Percentiles rank a stretch among this genome's conserved stretches.
phyloP scores from a whole-genome alignment of 805 yeast genomes.

The Yarrowia keelungensis region DNA sequence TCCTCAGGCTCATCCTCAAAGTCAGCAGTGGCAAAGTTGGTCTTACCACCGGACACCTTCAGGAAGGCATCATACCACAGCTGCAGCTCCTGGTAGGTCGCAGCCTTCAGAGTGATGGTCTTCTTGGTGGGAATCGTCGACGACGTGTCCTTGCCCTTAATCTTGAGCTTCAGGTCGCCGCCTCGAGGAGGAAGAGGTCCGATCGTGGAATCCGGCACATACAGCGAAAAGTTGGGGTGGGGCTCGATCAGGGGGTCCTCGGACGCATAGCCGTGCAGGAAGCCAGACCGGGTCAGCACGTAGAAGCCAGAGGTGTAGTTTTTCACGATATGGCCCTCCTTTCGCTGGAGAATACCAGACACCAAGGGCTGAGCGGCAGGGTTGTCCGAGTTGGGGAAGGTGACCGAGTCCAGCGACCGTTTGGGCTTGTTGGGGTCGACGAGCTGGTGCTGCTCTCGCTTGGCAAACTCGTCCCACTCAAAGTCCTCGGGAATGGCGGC shows the following conservation, averaged over 20 bases:
- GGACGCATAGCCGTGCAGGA: constrained; percentile 57
- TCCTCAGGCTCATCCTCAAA: constrained; percentile 23
- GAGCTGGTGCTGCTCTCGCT: constrained; percentile 49
- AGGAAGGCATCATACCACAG: constrained; percentile 56
- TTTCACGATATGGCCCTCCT: constrained; percentile 55
- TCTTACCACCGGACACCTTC: constrained; percentile 40
- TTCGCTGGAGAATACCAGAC: constrained; percentile 57
- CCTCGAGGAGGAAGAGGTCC: constrained; percentile 50
- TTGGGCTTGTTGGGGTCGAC: constrained; percentile 50
- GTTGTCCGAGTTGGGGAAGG: constrained; percentile 54
- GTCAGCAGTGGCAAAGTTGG: constrained; percentile 28
- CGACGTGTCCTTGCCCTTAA: constrained; percentile 55
- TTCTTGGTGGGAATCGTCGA: constrained; percentile 49
- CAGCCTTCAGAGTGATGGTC: constrained; percentile 54
- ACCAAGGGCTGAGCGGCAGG: constrained; percentile 55
- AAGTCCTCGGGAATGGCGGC: constrained; percentile 50
- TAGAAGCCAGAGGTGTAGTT: constrained; percentile 55
- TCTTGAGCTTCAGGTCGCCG: constrained; percentile 53
- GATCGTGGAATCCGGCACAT: constrained; percentile 57
- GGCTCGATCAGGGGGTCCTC: constrained; percentile 54
- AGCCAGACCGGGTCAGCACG: constrained; percentile 57
- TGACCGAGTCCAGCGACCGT: constrained; percentile 51
- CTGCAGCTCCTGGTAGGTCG: constrained; percentile 55
- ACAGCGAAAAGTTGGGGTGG: constrained; percentile 57
- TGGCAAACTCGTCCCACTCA: constrained; percentile 57